Base-by-base conservation (phyloP, 176 grass and related monocot species). In the Eleusine coracana region DNA sequence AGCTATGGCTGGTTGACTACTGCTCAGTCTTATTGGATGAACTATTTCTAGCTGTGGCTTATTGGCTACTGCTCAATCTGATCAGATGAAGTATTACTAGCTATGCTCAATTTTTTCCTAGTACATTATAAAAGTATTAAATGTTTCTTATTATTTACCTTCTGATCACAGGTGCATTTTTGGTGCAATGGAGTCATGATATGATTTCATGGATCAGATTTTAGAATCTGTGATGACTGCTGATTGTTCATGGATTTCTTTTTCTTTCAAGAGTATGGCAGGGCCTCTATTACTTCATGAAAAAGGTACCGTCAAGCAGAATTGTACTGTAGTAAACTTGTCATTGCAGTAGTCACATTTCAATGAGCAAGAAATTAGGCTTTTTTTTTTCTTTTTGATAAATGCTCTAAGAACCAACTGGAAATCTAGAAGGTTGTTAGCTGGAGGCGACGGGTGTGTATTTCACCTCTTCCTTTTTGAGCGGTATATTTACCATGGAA, bases 401-500 rank as follows among this genome's bases (percentile, higher is more conserved):
- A 15, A 34, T 34, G 11, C 11, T 65, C 28, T 65, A 34, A 10
- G 27, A 27, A 71, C 14, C 7, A 23, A 40, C 20, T 58, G 34
- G 29, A 72, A 80, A 66, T 62, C 67, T 46, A 12, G 44, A 11
- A 46, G 58, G 36, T 66, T 41, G 29, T 44, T 66, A 58, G 12
- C 73, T 34, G 20, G 71, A 75, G 50, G 29, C 67, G 18, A n/a
- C 7, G n/a, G 8, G 18, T 18, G n/a, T 21, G 18, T 58, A 21
- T 7, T 58, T 58, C n/a, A n/a, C 54, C 54, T 51, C 17, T 51
- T 51, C 49, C 2, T 11, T 51, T 51, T 51, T 17, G 49, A 76
- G 40, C 54, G 56, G 40, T 80, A 28, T 73, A 23, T 42, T 44
- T 73, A 65, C 34, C 29, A 42, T 72, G 56, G 34, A 71, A 31